These are phyloP conservation scores for Lodderomyces oxycetoniae DNA, from an alignment of 1,139 yeast species.

Conservation along the genomic window DNA sequence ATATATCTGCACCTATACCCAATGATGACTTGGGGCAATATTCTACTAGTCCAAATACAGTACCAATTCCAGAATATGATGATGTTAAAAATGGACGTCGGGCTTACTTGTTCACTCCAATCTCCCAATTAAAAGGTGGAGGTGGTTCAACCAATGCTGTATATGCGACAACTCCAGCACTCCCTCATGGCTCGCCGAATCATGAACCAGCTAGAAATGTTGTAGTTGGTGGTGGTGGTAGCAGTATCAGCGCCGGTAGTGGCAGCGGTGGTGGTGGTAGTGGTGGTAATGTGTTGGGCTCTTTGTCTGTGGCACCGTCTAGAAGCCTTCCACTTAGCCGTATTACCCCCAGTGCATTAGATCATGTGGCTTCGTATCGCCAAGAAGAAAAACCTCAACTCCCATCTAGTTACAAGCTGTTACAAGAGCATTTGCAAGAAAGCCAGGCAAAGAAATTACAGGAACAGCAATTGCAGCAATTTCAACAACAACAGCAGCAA, in stretches of 20 bases:
- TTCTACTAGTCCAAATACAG: slow-evolving; percentile 45
- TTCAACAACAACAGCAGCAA: slow-evolving; percentile 18
- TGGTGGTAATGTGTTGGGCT: neutral
- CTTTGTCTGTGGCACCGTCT: neutral
- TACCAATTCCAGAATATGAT: slow-evolving; percentile 59
- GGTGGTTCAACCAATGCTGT: slow-evolving; percentile 28
- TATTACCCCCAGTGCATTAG: slow-evolving; percentile 6
- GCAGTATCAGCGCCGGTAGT: too few species aligned
- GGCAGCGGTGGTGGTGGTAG: too few species aligned
- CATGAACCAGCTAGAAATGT: slow-evolving; percentile 12
- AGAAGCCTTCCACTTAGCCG: neutral
- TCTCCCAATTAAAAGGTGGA: slow-evolving; percentile 42
- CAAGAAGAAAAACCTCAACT: slow-evolving; percentile 14
- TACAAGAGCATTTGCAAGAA: slow-evolving; percentile 17
- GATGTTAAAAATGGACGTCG: slow-evolving; percentile 37
- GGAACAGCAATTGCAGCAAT: slow-evolving; percentile 23
- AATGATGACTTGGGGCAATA: slow-evolving; percentile 79
- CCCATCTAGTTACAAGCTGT: slow-evolving; percentile 16
- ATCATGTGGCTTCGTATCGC: slow-evolving; percentile 6
- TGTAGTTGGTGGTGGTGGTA: too few species aligned
- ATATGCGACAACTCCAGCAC: slow-evolving; percentile 19
- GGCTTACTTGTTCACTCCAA: slow-evolving; percentile 44
- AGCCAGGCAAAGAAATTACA: slow-evolving; percentile 16
- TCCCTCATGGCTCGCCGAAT: slow-evolving; percentile 15
- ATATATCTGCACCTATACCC: slow-evolving; percentile 65